Evolutionary conservation across 495 filamentous ascomycete species (phyloP), one percentile per base, ranked within the genome.

Genomic region (Lasiosphaeriaceae sp.): DNA sequence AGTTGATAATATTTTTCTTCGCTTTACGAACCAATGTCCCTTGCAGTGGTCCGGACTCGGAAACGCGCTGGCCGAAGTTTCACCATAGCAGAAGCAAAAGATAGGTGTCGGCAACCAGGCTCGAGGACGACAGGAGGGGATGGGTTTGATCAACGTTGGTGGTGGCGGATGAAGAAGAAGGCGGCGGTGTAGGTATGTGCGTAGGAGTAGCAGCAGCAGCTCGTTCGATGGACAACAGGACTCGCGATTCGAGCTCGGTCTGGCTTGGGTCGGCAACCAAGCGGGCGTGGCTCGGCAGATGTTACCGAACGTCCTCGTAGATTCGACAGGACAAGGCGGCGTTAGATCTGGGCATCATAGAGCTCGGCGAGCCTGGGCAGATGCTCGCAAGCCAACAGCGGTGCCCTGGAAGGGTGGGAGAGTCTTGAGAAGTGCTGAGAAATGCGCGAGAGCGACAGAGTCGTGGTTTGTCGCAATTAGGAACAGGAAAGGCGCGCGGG

Each of bases 321-420:
- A 43, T 22, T 17, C 48, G 26, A 46, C 45, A 41, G 26, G 39
- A 50, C 56, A 22, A 41, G n/a, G 11, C 3, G 56, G 43, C 24
- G 24, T 31, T 21, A 50, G 31, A 21, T 52, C 31, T 48, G 26
- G 35, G 56, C 56, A 53, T 58, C 50, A 19, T 53, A n/a, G 39
- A 21, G 19, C 8, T 11, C 43, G 43, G 34, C 14, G 34, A 14
- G 34, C 34, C 9, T 14, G 34, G 34, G 9, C 1, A 14, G 34
- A 37, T 37, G 34, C 34, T 37, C 34, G 34, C 34, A 37, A 9
- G 8, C 14, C 9, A 14, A 8, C 9, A 37, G 9, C 8, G 14
- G 8, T 8, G 9, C 34, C 14, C 34, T 37, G 8, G 34, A 43
- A 16, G 39, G 12, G 39, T 2, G 16, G 16, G 39, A 43, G 39